These are phyloP conservation scores for Fusarium liriodendri DNA, from an alignment of 2,329 filamentous ascomycete species.

Conservation along the genomic window DNA sequence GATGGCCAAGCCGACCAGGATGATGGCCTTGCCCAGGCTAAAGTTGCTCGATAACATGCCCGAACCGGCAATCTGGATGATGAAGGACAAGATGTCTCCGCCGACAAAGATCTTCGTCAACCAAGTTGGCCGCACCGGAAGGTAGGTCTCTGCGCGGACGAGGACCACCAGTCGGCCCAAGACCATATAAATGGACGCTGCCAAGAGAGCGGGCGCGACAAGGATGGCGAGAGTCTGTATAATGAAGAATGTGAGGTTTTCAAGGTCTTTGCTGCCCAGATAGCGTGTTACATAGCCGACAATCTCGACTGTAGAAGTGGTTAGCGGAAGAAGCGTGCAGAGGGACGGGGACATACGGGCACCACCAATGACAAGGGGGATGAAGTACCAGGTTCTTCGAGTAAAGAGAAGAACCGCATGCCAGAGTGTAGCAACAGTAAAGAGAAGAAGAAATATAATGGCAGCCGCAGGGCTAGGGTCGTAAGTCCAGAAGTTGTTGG, in stretches of 20 bases:
- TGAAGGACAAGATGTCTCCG: too few species aligned
- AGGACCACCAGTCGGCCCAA: too few species aligned
- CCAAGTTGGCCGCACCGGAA: too few species aligned
- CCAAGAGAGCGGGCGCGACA: too few species aligned
- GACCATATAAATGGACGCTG: too few species aligned
- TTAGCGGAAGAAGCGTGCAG: not conserved
- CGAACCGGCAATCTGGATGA: too few species aligned
- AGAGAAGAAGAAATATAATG: slow-evolving; percentile 7
- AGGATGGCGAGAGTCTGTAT: not conserved
- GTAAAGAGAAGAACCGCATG: not conserved
- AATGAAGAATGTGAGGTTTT: not conserved
- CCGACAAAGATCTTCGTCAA: too few species aligned
- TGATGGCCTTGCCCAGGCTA: too few species aligned
- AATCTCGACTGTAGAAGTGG: not conserved
- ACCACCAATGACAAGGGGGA: not conserved
- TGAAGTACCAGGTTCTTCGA: slow-evolving; percentile 5
- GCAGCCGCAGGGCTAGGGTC: not conserved
- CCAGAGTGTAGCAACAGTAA: not conserved
- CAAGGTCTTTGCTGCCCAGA: not conserved
- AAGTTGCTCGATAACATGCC: too few species aligned
- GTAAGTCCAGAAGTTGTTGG: too few species aligned
- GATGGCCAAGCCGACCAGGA: too few species aligned
- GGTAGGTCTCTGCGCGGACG: too few species aligned
- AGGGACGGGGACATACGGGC: not conserved
- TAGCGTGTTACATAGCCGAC: not conserved